These are phyloP conservation scores for Fusarium xyrophilum DNA, from an alignment of 2,329 filamentous ascomycete genomes.

Conservation along the genomic window DNA sequence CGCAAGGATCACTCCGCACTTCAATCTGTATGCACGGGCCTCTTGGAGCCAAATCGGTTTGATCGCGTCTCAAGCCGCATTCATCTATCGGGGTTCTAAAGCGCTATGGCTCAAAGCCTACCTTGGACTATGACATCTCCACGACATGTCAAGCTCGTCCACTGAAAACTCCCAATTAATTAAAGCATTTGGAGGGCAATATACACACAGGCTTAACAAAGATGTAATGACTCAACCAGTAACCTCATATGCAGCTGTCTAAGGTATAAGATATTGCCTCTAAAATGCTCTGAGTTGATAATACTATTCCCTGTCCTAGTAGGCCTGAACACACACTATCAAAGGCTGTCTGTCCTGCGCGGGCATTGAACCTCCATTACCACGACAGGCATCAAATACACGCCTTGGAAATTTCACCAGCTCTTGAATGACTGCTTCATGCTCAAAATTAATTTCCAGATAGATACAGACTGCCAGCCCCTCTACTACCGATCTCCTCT, in stretches of 20 bases:
- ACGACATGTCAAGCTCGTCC: not conserved
- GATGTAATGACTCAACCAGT: not conserved
- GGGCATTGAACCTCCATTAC: not conserved
- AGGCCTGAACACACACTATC: not conserved
- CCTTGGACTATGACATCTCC: not conserved
- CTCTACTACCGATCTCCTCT: constrained; percentile 54
- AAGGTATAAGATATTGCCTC: no score
- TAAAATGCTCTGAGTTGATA: not conserved
- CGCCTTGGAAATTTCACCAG: constrained; percentile 30
- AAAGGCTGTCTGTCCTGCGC: not conserved
- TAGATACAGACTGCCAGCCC: constrained; percentile 58
- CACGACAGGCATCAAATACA: constrained; percentile 12
- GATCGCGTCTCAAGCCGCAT: constrained; percentile 22
- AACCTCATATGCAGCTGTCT: fast-evolving
- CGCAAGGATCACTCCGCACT: not conserved
- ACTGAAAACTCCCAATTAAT: not conserved
- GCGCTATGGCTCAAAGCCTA: not conserved
- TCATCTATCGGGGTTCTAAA: constrained; percentile 29
- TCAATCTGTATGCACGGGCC: constrained; percentile 19
- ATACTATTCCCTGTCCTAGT: not conserved
- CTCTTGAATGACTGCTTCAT: constrained; percentile 19
- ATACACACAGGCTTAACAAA: not conserved
- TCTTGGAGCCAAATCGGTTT: not conserved
- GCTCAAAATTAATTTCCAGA: constrained; percentile 36
- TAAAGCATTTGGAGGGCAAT: not conserved